Evolutionary conservation across 306 rosid genomes (phyloP).

Genomic region (Parietaria judaica): DNA sequence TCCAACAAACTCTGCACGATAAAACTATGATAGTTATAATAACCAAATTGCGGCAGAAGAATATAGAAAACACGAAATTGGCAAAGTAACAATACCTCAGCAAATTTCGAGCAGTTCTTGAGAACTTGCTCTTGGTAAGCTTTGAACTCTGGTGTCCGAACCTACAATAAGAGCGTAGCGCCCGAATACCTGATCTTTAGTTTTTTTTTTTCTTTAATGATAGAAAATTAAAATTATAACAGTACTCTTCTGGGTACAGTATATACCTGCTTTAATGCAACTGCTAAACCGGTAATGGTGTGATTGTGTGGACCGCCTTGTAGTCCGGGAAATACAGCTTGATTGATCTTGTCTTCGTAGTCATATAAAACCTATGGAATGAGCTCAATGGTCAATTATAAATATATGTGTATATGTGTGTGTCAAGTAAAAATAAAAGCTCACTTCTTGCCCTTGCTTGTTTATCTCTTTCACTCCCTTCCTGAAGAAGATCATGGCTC

Average conservation of each 20-base stretch:
- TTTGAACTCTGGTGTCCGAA: slow-evolving; percentile 72
- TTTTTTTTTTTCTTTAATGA: not conserved
- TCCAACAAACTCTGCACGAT: slow-evolving; percentile 72
- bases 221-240: slow-evolving; percentile 1
- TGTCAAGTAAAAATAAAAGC: slow-evolving; percentile 19
- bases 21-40: slow-evolving; percentile 15
- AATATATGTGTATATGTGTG: too few relatives aligned
- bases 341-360: slow-evolving; percentile 82
- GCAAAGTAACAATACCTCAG: slow-evolving; percentile 40
- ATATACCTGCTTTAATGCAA: slow-evolving; percentile 95
- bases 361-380: slow-evolving; percentile 72
- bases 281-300: slow-evolving; percentile 86
- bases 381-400: slow-evolving; percentile 15
- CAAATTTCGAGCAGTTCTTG: slow-evolving; percentile 57
- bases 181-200: slow-evolving; percentile 7
- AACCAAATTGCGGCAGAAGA: not conserved
- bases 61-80: not conserved
- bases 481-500: slow-evolving; percentile 92
- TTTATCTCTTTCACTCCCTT: slow-evolving; percentile 80
- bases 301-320: slow-evolving; percentile 99
- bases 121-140: slow-evolving; percentile 90
- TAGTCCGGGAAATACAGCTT: slow-evolving; percentile 94
- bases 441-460: slow-evolving; percentile 92
- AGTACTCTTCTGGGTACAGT: slow-evolving; percentile 49
- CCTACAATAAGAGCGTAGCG: slow-evolving; percentile 39